These are phyloP conservation scores for Avena atlantica DNA, from an alignment of 176 grass and related monocot species.

Conservation along the genomic window DNA sequence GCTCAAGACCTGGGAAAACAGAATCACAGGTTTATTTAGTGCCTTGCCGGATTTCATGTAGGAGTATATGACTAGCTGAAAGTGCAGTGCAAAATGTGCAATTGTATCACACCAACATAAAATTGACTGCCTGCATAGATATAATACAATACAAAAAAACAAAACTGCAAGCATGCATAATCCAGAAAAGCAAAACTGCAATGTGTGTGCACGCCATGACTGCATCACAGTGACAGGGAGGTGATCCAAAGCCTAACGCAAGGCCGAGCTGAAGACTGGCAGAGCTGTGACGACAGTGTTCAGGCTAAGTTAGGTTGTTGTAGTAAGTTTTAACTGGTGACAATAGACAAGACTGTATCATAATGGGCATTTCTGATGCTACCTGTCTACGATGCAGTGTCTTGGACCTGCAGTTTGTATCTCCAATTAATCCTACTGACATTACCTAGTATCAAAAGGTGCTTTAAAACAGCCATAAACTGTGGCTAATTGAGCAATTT, in stretches of 20 bases:
- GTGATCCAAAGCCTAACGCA: background rate
- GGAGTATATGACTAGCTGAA: background rate
- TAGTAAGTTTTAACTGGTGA: background rate
- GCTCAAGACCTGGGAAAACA: slow-evolving; percentile 60
- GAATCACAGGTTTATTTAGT: slow-evolving; percentile 31
- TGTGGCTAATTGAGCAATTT: background rate
- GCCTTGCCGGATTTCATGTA: background rate
- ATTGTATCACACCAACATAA: background rate
- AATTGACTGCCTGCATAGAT: too few relatives aligned
- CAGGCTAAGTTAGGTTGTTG: background rate
- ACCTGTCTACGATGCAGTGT: too few relatives aligned
- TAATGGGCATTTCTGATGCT: too few relatives aligned
- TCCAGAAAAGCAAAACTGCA: background rate
- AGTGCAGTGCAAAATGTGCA: too few relatives aligned
- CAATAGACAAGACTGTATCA: background rate
- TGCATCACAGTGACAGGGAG: background rate
- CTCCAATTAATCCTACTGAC: background rate
- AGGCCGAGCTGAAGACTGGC: background rate
- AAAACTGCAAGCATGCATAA: background rate
- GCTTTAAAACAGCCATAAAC: background rate
- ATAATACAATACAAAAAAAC: too few relatives aligned
- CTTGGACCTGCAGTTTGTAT: background rate
- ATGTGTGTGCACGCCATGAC: background rate
- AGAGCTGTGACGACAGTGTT: background rate
- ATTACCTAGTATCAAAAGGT: background rate